Evolutionary conservation across 208 protist genomes (phyloP), one percentile per base, ranked within the genome.

Genomic region (Trypanosomatidae sp.): DNA sequence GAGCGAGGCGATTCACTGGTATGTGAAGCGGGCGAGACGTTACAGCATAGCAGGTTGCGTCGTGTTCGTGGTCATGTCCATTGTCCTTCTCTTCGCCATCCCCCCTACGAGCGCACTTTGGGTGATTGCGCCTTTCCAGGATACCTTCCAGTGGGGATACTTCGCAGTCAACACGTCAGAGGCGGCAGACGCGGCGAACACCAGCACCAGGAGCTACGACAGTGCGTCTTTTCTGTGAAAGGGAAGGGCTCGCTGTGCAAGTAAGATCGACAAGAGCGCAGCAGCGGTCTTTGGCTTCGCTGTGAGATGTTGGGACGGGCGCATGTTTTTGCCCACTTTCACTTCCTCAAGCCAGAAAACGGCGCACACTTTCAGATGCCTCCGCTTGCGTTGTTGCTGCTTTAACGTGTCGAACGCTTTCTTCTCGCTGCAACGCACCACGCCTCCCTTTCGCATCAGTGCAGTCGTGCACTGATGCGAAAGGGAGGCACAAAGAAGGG

Each of bases 111-210:
- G 73, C 43, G 13, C 52, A 15, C 33, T 78, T 30, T 83, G 79
- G 79, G 66, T 83, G 30, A 78, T 83, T 46, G 69, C 79, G 39
- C 79, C 79, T 4, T 76, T 72, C 50, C 71, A 76, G 44, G 56
- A 68, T 41, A 68, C 62, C 0, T 83, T 76, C 49, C 79, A 83
- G 66, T 76, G 66, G 59, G 79, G 79, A 47, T 70, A 74, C 53
- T 83, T 83, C 36, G 79, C 79, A 12, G 64, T 50, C 0, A 81
- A 81, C 44, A 68, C 62, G 56, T 76, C 76, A 9, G 68, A 41
- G 19, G 15, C 39, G 3, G 9, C 65, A 19, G 36, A 28, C 52
- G 68, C 28, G 2, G 30, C 44, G 62, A 52, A 39, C 28, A 9
- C 25, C 28, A 53, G 62, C 15, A 33, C 25, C 28, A 76, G 49